A percentile compares a stretch with the other conserved stretches of the same genome.
Conservation (phyloP, 345 rosid genomes). For the Lepidium aucheri region DNA sequence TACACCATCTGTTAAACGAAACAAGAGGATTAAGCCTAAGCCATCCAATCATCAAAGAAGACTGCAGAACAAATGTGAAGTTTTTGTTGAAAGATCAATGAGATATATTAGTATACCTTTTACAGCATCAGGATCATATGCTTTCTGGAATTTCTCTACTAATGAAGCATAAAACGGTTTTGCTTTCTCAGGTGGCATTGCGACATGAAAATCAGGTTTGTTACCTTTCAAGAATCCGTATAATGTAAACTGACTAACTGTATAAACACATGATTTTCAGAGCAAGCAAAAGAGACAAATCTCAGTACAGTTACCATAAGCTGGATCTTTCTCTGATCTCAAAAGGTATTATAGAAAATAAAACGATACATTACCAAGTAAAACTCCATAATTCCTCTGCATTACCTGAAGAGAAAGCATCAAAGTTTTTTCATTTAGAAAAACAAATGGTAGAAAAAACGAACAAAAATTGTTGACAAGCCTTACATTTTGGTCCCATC, state of each 20-base stretch:
- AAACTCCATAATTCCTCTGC: slow-evolving; percentile 65
- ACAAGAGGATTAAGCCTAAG: neutral
- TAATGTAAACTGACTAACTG: slow-evolving; percentile 91
- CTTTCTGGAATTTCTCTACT: slow-evolving; percentile 50
- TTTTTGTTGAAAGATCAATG: neutral
- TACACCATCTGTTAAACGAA: slow-evolving; percentile 45
- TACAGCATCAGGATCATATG: slow-evolving; percentile 49
- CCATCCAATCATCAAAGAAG: neutral
- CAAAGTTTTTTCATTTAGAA: neutral
- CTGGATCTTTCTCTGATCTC: neutral
- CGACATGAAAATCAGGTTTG: slow-evolving; percentile 94
- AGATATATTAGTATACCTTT: slow-evolving; percentile 39
- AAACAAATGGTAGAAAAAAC: neutral
- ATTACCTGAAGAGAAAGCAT: slow-evolving; percentile 49
- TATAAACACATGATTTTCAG: slow-evolving; percentile 12
- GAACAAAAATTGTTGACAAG: neutral
- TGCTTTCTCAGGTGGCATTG: slow-evolving; percentile 84
- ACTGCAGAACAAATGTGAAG: neutral
- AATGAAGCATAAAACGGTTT: slow-evolving; percentile 65
- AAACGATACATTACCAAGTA: slow-evolving; percentile 45
- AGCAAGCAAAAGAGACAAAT: neutral
- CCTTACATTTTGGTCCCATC: slow-evolving; percentile 81
- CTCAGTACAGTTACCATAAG: neutral
- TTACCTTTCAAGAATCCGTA: slow-evolving; percentile 93
- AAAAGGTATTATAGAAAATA: neutral